Evolutionary conservation across 139 green algal species (phyloP).

Genomic region (Marvania coccoides): DNA sequence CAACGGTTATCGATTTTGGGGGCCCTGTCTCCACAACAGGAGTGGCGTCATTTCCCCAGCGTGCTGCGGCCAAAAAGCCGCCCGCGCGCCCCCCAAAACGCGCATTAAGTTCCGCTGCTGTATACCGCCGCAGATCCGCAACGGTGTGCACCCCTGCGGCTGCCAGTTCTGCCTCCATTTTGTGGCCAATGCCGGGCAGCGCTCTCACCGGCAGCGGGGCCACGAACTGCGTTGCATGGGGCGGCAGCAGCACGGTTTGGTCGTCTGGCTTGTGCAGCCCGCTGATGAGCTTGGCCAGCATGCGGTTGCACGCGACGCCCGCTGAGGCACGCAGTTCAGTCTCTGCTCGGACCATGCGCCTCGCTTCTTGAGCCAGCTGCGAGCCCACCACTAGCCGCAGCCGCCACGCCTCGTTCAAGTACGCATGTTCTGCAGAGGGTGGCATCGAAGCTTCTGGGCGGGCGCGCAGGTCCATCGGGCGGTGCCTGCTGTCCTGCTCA

Average conservation of each 20-base stretch:
- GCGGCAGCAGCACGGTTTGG: slow-evolving; percentile 60
- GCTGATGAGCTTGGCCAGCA: slow-evolving; percentile 72
- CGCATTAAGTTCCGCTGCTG: slow-evolving; percentile 18
- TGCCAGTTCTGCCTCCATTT: slow-evolving; percentile 35
- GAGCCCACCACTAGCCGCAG: slow-evolving; percentile 41
- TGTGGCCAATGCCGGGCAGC: slow-evolving; percentile 38
- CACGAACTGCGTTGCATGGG: slow-evolving; percentile 50
- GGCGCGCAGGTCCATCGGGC: slow-evolving; percentile 56
- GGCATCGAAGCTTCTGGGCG: background rate
- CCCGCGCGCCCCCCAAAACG: slow-evolving; percentile 36
- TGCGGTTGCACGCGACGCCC: slow-evolving; percentile 59
- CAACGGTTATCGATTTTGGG: slow-evolving; percentile 68
- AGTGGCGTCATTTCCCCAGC: slow-evolving; percentile 41
- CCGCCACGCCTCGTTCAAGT: slow-evolving; percentile 20
- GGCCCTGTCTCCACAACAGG: slow-evolving; percentile 40
- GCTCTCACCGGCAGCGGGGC: slow-evolving; percentile 45
- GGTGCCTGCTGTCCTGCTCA: slow-evolving; percentile 47
- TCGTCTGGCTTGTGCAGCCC: slow-evolving; percentile 81
- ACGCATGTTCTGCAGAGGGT: background rate
- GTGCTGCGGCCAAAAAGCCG: slow-evolving; percentile 12
- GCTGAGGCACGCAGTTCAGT: slow-evolving; percentile 51
- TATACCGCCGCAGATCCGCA: slow-evolving; percentile 27
- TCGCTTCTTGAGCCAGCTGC: slow-evolving; percentile 49
- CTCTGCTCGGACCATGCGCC: slow-evolving; percentile 26
- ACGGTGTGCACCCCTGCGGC: slow-evolving; percentile 31